phyloP scores from a whole-genome alignment of 176 grass and related monocot species.

The Raddia distichophylla region DNA sequence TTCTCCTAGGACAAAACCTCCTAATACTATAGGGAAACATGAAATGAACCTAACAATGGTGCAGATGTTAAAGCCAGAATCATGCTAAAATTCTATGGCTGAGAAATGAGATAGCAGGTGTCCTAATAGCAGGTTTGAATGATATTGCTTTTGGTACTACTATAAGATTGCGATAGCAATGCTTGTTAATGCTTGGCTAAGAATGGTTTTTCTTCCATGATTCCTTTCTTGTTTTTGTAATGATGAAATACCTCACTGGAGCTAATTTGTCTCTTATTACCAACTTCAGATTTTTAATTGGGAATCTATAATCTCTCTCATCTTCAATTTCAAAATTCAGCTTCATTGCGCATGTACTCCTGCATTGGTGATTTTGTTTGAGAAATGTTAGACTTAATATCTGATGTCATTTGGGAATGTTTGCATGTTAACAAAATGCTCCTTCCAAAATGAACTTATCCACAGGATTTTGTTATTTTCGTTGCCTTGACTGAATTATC shows the following conservation, averaged over 20 bases:
- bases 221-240: background rate
- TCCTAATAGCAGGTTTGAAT: background rate
- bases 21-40: background rate
- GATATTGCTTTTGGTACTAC: background rate
- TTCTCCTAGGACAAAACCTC: background rate
- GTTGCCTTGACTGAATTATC: background rate
- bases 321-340: background rate
- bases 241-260: constrained; percentile 16
- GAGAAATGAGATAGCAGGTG: background rate
- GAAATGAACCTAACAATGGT: background rate
- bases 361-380: constrained; percentile 10
- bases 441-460: background rate
- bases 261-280: background rate
- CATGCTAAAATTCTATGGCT: background rate
- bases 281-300: background rate
- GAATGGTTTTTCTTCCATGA: constrained; percentile 21
- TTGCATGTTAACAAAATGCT: constrained; percentile 7
- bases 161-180: background rate
- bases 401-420: background rate
- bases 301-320: background rate
- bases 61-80: background rate
- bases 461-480: background rate
- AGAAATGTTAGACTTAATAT: background rate
- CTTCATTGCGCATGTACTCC: background rate
- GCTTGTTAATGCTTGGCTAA: background rate